Percentiles rank a stretch among this genome's conserved stretches.
Evolutionary conservation across 176 grass and related monocot species (phyloP).

Genomic region (Otatea glauca): DNA sequence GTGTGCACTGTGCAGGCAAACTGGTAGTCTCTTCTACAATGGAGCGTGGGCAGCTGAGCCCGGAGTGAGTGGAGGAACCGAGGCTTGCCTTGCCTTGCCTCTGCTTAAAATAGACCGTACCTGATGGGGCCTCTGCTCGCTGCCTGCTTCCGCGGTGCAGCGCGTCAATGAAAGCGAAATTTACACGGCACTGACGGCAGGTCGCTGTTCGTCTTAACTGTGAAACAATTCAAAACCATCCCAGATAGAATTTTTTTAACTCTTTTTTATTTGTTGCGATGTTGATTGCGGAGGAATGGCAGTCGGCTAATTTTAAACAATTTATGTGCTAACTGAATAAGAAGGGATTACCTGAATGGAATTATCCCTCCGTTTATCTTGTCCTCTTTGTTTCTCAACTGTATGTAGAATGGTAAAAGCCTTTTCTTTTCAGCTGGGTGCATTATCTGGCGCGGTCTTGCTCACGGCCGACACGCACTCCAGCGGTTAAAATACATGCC

Average conservation of each 20-base stretch:
- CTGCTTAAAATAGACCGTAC: not conserved
- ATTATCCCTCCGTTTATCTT: not conserved
- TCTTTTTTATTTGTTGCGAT: not conserved
- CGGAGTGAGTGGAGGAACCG: not conserved
- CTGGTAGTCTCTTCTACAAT: not conserved
- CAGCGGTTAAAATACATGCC: not conserved
- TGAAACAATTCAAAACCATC: not conserved
- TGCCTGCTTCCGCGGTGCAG: not conserved
- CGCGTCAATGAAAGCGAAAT: not conserved
- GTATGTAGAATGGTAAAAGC: slow-evolving; percentile 29
- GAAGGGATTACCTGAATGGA: not conserved
- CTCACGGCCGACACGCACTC: not conserved
- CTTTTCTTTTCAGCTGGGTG: not conserved
- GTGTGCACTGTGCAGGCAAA: not conserved
- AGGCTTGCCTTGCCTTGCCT: not conserved
- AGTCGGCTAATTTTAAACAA: not conserved
- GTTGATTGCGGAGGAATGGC: no score
- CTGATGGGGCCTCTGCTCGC: not conserved
- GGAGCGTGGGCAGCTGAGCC: not conserved
- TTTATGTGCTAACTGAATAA: slow-evolving; percentile 19
- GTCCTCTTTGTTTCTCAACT: not conserved
- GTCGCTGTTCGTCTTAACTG: not conserved
- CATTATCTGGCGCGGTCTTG: not conserved
- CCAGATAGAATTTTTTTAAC: not conserved
- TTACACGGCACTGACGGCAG: not conserved